These are phyloP conservation scores for Lentinus brumalis DNA, from an alignment of 768 basidiomycete species.

Conservation along the genomic window DNA sequence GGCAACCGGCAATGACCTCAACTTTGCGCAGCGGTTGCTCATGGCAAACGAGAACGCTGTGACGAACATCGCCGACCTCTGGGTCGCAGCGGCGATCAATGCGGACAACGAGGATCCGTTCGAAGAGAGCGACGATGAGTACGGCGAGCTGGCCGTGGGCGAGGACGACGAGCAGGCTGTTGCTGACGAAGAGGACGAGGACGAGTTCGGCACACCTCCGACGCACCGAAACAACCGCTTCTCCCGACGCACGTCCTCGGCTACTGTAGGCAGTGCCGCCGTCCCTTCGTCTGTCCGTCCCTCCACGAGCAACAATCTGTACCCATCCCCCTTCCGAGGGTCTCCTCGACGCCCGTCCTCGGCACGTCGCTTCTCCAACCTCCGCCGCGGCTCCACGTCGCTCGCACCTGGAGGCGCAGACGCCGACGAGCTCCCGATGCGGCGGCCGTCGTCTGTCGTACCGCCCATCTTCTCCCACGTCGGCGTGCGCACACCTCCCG, in stretches of 20 bases:
- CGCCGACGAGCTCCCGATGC: constrained; percentile 35
- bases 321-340: constrained; percentile 27
- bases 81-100: constrained; percentile 97
- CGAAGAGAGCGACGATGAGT: constrained; percentile 46
- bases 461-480: constrained; percentile 85
- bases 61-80: constrained; percentile 92
- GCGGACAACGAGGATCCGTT: constrained; percentile 88
- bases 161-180: constrained; percentile 34
- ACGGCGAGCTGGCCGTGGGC: constrained; percentile 27
- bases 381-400: constrained; percentile 16
- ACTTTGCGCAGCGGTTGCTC: constrained; percentile 84
- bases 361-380: constrained; percentile 33
- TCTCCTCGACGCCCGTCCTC: constrained; percentile 38
- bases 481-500: constrained; percentile 78
- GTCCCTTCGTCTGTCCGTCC: neutral
- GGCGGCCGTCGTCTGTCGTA: constrained; percentile 57
- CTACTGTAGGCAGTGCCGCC: neutral
- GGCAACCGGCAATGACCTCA: constrained; percentile 57
- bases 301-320: neutral
- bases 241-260: constrained; percentile 19
- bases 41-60: constrained; percentile 96
- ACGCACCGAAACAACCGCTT: constrained; percentile 22
- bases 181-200: constrained; percentile 29
- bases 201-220: constrained; percentile 20
- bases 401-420: constrained; percentile 17